Evolutionary conservation across 1,139 yeast genomes (phyloP).

Genomic region (Taphrina confusa): DNA sequence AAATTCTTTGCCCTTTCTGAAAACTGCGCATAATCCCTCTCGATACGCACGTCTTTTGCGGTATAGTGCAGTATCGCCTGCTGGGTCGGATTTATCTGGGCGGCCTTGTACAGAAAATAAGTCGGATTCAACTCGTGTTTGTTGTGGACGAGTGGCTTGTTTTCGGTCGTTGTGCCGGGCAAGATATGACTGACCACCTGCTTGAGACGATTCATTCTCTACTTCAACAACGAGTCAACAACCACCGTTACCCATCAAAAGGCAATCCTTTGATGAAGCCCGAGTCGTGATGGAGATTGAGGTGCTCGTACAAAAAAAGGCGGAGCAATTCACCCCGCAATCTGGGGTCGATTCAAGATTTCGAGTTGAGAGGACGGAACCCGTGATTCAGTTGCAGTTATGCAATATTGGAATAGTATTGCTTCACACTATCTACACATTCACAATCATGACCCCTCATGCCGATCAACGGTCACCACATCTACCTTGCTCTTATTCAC

Average conservation of each 20-base stretch:
- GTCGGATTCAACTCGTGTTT: slow-evolving; percentile 48
- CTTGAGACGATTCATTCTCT: slow-evolving; percentile 21
- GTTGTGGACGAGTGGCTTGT: slow-evolving; percentile 35
- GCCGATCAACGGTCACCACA: too few species aligned
- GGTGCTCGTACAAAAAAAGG: neutral
- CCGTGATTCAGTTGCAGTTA: too few species aligned
- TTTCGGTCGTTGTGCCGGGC: neutral
- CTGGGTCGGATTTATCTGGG: slow-evolving; percentile 47
- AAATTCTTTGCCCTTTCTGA: slow-evolving; percentile 45
- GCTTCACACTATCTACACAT: too few species aligned
- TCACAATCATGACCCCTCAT: too few species aligned
- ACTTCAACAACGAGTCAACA: too few species aligned
- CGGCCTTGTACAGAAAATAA: slow-evolving; percentile 47
- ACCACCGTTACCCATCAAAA: too few species aligned
- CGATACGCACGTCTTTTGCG: slow-evolving; percentile 42
- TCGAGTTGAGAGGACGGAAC: too few species aligned
- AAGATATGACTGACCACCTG: slow-evolving; percentile 2
- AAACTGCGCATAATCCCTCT: slow-evolving; percentile 45
- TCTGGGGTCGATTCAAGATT: too few species aligned
- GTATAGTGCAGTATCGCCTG: slow-evolving; percentile 46
- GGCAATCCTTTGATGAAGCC: too few species aligned
- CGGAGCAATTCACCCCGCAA: slow-evolving; percentile 5
- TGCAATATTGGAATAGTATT: too few species aligned
- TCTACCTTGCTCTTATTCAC: too few species aligned
- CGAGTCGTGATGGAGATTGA: too few species aligned